These are phyloP conservation scores for Aspergillus hiratsukae DNA, from an alignment of 2,329 filamentous ascomycete species.

Conservation along the genomic window DNA sequence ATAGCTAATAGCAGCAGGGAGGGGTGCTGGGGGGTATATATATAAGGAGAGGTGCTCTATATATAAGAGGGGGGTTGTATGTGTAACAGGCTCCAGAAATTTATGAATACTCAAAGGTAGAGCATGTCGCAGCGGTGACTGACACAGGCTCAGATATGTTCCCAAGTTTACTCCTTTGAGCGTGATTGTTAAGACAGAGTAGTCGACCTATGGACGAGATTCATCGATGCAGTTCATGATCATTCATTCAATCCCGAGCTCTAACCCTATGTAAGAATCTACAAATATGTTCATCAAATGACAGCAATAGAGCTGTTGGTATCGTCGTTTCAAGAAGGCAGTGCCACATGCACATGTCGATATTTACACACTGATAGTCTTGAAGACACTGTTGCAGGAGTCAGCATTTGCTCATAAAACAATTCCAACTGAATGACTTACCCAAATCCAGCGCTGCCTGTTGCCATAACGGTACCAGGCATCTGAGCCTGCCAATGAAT, in stretches of 20 bases:
- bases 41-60: no score
- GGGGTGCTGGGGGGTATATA: no score
- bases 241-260: not conserved
- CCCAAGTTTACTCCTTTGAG: not conserved
- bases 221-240: not conserved
- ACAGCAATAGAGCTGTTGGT: not conserved
- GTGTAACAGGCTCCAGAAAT: no score
- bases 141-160: no score
- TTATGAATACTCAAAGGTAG: no score
- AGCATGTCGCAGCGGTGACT: no score
- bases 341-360: not conserved
- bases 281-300: not conserved
- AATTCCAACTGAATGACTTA: conserved; percentile 30
- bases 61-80: no score
- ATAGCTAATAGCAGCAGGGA: no score
- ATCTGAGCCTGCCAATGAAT: conserved; percentile 98
- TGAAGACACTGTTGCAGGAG: conserved; percentile 58
- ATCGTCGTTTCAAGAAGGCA: not conserved
- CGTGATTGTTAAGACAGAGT: not conserved
- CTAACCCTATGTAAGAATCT: not conserved
- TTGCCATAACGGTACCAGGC: conserved; percentile 81
- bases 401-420: conserved; percentile 13
- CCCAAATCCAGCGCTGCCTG: conserved; percentile 78
- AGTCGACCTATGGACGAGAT: not conserved
- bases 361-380: conserved; percentile 73